Base-by-base conservation (phyloP, 768 basidiomycete species). In the Coprinopsis strossmayeri region DNA sequence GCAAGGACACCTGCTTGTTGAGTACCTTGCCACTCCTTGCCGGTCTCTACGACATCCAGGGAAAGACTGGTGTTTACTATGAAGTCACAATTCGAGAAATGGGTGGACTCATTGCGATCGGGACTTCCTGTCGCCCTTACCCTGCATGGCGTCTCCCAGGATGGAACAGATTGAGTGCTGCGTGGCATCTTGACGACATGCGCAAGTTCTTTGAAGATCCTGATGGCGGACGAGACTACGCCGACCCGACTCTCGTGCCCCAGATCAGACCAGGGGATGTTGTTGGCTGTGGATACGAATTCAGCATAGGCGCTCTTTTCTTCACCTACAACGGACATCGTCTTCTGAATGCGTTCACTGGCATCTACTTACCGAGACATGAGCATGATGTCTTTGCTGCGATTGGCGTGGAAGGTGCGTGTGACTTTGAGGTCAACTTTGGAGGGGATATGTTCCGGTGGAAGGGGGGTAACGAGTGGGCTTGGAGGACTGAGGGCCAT, bases 171-270 rank as follows among this genome's bases (percentile, higher is more conserved):
- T 66, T 76, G 34, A 83, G 82, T 46, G 77, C 78, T 1, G 83
- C 74, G 1, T 65, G 84, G 23, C 84, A 86, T 55, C 71, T 86
- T 27, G 84, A 86, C 58, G 84, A 86, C 63, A 66, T 82, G 58
- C 74, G 80, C 59, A 86, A 84, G 61, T 86, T 85, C 69, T 85
- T 79, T 50, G 82, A 84, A 55, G 81, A 83, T 56, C 65, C 79
- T 1, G 69, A 78, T 39, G 84, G 83, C 15, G 84, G 83, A 10
- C 73, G 78, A 1, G 78, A 81, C 55, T 85, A 78, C 61, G 63
- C 61, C 34, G 58, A 61, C 12, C 51, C 53, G 20, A 56, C 30
- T 35, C 60, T 66, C 21, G 26, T 51, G 13, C 57, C 52, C 21
- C 62, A 53, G 45, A 65, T 77, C 43, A 56, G 45, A 1, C 55